Evolutionary conservation across 2,329 filamentous ascomycete species (phyloP).

Genomic region (Coniochaeta sp.): DNA sequence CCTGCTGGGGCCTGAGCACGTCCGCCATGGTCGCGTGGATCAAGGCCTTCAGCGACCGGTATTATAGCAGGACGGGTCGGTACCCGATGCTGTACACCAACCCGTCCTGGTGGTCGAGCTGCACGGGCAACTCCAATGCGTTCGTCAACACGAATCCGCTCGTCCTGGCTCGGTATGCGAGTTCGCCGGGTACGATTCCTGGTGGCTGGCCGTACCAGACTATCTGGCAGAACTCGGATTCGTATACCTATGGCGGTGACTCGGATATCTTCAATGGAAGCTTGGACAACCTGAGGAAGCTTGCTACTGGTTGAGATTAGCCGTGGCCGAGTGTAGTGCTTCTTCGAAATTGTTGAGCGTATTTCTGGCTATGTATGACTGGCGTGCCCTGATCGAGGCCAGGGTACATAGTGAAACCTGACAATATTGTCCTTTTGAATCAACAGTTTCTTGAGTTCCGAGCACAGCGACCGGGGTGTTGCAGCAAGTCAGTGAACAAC

Average conservation of each 20-base stretch:
- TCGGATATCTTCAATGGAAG: conserved; percentile 43
- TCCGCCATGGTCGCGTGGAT: conserved; percentile 45
- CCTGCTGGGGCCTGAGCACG: conserved; percentile 37
- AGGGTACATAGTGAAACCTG: too few relatives aligned
- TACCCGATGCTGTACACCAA: conserved; percentile 47
- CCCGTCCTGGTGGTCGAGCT: conserved; percentile 44
- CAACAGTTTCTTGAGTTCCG: too few relatives aligned
- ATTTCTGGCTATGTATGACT: too few relatives aligned
- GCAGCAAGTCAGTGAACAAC: too few relatives aligned
- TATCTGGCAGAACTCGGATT: conserved; percentile 46
- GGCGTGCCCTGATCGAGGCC: too few relatives aligned
- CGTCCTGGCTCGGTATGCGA: conserved; percentile 36
- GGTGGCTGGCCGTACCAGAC: conserved; percentile 44
- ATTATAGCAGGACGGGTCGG: conserved; percentile 33
- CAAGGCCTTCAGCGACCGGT: conserved; percentile 42
- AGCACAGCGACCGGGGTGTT: too few relatives aligned
- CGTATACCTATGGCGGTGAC: conserved; percentile 42
- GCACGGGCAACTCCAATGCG: conserved; percentile 39
- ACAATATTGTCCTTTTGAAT: too few relatives aligned
- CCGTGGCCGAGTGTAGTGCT: too few relatives aligned
- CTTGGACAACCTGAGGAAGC: conserved; percentile 3
- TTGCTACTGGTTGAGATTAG: conserved; percentile 4
- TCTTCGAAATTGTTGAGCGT: too few relatives aligned
- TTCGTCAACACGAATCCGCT: conserved; percentile 39
- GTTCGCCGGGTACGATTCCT: conserved; percentile 33